Base-by-base conservation (phyloP, 306 rosid genomes). In the Nissolia schottii region DNA sequence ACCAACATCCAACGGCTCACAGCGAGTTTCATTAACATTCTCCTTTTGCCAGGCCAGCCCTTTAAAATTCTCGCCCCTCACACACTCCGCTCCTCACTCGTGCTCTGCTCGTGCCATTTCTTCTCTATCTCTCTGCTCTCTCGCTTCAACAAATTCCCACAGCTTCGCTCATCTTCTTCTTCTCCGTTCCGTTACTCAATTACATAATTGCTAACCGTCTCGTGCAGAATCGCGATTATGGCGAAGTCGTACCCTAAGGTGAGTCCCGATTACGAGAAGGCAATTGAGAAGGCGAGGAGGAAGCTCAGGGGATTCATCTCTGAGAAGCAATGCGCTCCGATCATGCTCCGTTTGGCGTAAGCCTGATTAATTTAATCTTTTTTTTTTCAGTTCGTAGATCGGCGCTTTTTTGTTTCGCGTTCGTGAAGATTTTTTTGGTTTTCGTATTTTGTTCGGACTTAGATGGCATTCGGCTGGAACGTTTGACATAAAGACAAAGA, bases 381-480 rank as follows among this genome's bases (percentile, higher is more conserved):
- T n/a, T n/a, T n/a, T n/a, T n/a, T n/a, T n/a, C n/a, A n/a, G n/a
- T n/a, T n/a, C n/a, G n/a, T n/a, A n/a, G n/a, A n/a, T n/a, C n/a
- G n/a, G n/a, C n/a, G n/a, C n/a, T n/a, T n/a, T n/a, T n/a, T n/a
- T n/a, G n/a, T n/a, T n/a, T n/a, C n/a, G n/a, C n/a, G n/a, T n/a
- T n/a, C n/a, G n/a, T n/a, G n/a, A n/a, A n/a, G n/a, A n/a, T n/a
- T n/a, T n/a, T n/a, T n/a, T n/a, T n/a, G n/a, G n/a, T n/a, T n/a
- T n/a, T n/a, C n/a, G n/a, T 43, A 9, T 43, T 3, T 43, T 43
- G n/a, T 58, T 58, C 10, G 9, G 19, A 19, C 75, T 64, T 69
- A 87, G 96, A 80, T 87, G 96, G 93, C 93, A 90, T 73, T 87
- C 96, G 9, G 96, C 96, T 35, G 96, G 96, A 3, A 89, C 96